Percentiles rank a stretch among this genome's conserved stretches.
Conservation (phyloP, 805 yeast genomes). For the Yarrowia porcina region DNA sequence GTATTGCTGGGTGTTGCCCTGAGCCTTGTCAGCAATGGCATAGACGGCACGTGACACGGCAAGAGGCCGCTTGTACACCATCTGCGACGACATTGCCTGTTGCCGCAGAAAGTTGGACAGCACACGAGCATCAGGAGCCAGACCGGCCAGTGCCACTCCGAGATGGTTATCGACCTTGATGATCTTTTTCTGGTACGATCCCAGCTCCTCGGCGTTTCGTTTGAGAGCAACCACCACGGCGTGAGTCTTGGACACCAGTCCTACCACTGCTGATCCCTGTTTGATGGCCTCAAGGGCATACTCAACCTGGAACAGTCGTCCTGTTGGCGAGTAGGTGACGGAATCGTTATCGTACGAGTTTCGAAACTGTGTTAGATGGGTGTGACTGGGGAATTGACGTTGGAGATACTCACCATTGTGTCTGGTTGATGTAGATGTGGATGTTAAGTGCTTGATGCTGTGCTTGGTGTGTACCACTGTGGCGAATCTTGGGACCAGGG, state of each 20-base stretch:
- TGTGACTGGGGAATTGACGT: neutral
- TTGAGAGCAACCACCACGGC: conserved; percentile 92
- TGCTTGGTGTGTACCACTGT: neutral
- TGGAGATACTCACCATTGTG: conserved; percentile 2
- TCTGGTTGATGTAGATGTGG: neutral
- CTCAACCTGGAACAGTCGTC: conserved; percentile 83
- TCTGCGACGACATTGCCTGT: conserved; percentile 82
- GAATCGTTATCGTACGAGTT: conserved; percentile 98
- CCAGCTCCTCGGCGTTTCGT: conserved; percentile 95
- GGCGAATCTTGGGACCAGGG: neutral
- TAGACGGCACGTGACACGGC: conserved; percentile 79
- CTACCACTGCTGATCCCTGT: conserved; percentile 97
- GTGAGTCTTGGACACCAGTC: conserved; percentile 77
- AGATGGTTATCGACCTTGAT: conserved; percentile 88
- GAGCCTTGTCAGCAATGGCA: conserved; percentile 93
- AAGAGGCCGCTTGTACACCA: conserved; percentile 82
- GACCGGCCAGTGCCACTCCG: conserved; percentile 94
- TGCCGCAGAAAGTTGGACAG: conserved; percentile 84
- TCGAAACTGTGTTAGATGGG: conserved; percentile 58
- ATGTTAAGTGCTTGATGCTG: neutral
- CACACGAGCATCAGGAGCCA: conserved; percentile 97
- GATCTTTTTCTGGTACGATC: conserved; percentile 92
- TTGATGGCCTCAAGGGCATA: conserved; percentile 93
- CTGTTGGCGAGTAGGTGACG: conserved; percentile 95
- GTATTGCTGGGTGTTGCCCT: conserved; percentile 89